These are phyloP conservation scores for Cercospora nicotianae DNA, from an alignment of 2,329 filamentous ascomycete species.

Conservation along the genomic window DNA sequence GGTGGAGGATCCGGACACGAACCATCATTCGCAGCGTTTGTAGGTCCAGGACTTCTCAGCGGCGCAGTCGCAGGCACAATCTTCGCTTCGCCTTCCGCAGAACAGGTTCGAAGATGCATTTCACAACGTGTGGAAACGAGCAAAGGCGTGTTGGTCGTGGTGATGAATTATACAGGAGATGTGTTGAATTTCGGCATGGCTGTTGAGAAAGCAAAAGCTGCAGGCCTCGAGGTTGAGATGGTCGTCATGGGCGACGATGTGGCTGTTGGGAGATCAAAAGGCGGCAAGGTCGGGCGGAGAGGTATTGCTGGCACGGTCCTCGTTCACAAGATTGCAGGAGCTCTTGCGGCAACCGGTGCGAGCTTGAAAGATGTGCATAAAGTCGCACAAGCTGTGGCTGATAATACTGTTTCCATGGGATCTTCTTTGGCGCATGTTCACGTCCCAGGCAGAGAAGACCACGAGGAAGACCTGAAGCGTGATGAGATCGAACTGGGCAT, in stretches of 20 bases:
- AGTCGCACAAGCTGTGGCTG: constrained; percentile 68
- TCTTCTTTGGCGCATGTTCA: constrained; percentile 89
- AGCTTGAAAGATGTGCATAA: constrained; percentile 68
- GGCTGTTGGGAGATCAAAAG: constrained; percentile 75
- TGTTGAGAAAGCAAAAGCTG: constrained; percentile 84
- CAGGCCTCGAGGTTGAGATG: constrained; percentile 78
- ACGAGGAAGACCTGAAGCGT: constrained; percentile 58
- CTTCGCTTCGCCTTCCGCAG: constrained; percentile 76
- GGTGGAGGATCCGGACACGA: constrained; percentile 91
- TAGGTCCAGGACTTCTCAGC: constrained; percentile 75
- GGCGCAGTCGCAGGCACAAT: constrained; percentile 85
- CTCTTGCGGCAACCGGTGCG: constrained; percentile 68
- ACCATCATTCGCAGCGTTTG: constrained; percentile 81
- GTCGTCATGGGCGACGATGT: constrained; percentile 90
- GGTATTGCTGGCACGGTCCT: constrained; percentile 90
- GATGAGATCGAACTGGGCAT: constrained; percentile 68
- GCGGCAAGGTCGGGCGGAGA: constrained; percentile 87
- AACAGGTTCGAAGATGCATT: constrained; percentile 78
- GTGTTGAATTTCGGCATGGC: constrained; percentile 92
- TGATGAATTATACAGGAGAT: constrained; percentile 71
- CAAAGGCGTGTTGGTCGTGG: constrained; percentile 79
- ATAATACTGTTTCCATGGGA: constrained; percentile 81
- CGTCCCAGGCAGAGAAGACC: constrained; percentile 70
- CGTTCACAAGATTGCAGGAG: constrained; percentile 87
- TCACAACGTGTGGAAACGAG: constrained; percentile 68